Base-by-base conservation (phyloP, 371 early-diverging fungal genomes). In the Quaeritorhiza haematococci region DNA sequence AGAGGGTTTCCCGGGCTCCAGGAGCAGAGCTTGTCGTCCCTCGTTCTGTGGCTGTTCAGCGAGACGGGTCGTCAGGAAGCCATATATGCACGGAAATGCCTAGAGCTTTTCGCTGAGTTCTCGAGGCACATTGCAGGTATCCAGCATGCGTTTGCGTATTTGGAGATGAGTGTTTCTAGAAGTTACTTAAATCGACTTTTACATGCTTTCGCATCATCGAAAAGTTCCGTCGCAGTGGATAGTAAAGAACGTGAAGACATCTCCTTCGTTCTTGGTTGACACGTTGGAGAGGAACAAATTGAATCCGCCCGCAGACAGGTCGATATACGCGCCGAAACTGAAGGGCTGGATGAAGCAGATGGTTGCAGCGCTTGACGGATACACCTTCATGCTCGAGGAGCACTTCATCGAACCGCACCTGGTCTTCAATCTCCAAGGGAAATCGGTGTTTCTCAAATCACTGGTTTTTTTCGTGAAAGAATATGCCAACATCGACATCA, bases 31-130 rank as follows among this genome's bases (percentile, higher is more conserved):
- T 51, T 91, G 7, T 53, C 55, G 0, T 56, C 63, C 15, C 49
- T 88, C 0, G 72, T 85, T 0, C 46, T 66, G 2, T 91, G 88
- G 87, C 30, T 84, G 6, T 78, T 89, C 34, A 60, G 49, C 1
- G 79, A 89, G 59, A 75, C 77, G 0, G 72, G 79, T 0, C 55
- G 67, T 21, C 47, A 59, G 1, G 85, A 85, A 43, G 61, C 74
- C 6, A 75, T 74, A 15, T 90, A 88, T 61, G 76, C 87, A 1
- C 82, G 72, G 42, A 64, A 71, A 3, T 87, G 88, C 60, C 74
- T 85, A 55, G 68, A 63, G 19, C 62, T 88, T 6, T 76, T 85
- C 54, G 72, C 75, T 43, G 63, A 73, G 30, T 79, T 84, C 57
- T 62, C 68, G 0, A 56, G 62, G 28, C 54, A 69, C 1, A 58